Percentiles rank a stretch among this genome's conserved stretches.
Conservation (phyloP, 2,329 filamentous ascomycete species). For the Shiraia sp. region DNA sequence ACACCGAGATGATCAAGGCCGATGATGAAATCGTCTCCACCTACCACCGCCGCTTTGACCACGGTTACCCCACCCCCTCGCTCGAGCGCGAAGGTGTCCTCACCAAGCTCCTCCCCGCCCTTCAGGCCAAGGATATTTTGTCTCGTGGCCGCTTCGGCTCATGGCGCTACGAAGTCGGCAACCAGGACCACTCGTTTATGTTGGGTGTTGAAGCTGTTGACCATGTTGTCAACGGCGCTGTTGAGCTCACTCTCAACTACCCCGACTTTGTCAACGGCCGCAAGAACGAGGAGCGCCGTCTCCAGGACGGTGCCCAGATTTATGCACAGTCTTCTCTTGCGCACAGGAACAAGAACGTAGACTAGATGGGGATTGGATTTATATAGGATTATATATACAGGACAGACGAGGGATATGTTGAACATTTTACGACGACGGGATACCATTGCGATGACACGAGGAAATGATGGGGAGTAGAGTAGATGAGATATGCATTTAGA, state of each 20-base stretch:
- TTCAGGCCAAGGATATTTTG: conserved; percentile 88
- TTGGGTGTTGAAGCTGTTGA: conserved; percentile 91
- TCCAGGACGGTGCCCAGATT: conserved; percentile 64
- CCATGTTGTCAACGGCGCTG: conserved; percentile 83
- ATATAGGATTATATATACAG: conserved; percentile 15
- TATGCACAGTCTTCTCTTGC: conserved; percentile 51
- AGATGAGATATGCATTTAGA: conserved; percentile 1
- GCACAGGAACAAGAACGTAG: conserved; percentile 32
- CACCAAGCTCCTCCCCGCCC: conserved; percentile 87
- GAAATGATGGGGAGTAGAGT: not conserved
- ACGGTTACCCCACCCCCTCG: conserved; percentile 94
- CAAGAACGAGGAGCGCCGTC: conserved; percentile 66
- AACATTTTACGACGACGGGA: conserved; percentile 14
- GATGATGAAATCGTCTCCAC: conserved; percentile 95
- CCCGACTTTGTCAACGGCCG: conserved; percentile 90
- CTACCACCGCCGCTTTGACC: conserved; percentile 97
- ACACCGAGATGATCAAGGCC: conserved; percentile 93
- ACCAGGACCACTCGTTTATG: conserved; percentile 99
- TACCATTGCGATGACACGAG: conserved; percentile 15
- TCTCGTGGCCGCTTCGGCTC: conserved; percentile 96
- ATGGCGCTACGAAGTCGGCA: conserved; percentile 97
- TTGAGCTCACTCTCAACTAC: conserved; percentile 94
- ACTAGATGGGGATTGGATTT: conserved; percentile 13
- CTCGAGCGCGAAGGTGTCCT: conserved; percentile 95
- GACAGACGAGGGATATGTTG: conserved; percentile 9